Evolutionary conservation across 2,329 filamentous ascomycete genomes (phyloP).

Genomic region (Venturia oleaginea): DNA sequence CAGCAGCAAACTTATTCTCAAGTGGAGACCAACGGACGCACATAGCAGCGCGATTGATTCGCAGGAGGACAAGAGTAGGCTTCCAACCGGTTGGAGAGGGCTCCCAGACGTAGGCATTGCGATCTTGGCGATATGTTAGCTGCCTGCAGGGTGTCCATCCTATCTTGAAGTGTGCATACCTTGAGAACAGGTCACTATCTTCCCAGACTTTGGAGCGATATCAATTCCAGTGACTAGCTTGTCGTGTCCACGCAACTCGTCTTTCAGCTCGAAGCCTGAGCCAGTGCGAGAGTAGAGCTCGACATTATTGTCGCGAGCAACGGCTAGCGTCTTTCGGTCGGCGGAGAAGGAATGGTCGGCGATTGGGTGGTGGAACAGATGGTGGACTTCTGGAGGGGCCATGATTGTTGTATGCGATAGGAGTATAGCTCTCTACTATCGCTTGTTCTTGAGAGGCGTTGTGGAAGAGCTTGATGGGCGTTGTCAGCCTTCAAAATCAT

Average conservation of each 20-base stretch:
- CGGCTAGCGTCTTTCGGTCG: conserved; percentile 78
- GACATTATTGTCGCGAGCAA: conserved; percentile 80
- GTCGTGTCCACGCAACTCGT: conserved; percentile 93
- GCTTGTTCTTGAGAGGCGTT: conserved; percentile 20
- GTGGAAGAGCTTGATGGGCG: not conserved
- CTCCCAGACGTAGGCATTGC: conserved; percentile 97
- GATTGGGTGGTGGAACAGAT: conserved; percentile 93
- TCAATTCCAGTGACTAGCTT: conserved; percentile 95
- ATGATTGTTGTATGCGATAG: conserved; percentile 61
- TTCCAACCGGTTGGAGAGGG: conserved; percentile 89
- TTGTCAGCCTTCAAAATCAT: not conserved
- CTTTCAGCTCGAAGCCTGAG: conserved; percentile 70
- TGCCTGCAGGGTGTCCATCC: conserved; percentile 1
- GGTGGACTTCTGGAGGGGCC: conserved; percentile 83
- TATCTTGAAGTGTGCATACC: conserved; percentile 40
- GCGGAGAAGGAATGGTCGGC: conserved; percentile 97
- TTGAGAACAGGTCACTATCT: conserved; percentile 96
- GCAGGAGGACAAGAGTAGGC: conserved; percentile 89
- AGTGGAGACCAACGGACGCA: conserved; percentile 96
- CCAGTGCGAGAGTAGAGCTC: conserved; percentile 75
- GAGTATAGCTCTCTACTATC: conserved; percentile 97
- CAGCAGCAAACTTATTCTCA: conserved; percentile 95
- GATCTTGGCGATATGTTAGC: conserved; percentile 48
- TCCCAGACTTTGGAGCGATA: conserved; percentile 80
- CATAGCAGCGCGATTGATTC: conserved; percentile 93